Evolutionary conservation across 352 stramenopile species (phyloP).

Genomic region (Phytophthora megakarya): DNA sequence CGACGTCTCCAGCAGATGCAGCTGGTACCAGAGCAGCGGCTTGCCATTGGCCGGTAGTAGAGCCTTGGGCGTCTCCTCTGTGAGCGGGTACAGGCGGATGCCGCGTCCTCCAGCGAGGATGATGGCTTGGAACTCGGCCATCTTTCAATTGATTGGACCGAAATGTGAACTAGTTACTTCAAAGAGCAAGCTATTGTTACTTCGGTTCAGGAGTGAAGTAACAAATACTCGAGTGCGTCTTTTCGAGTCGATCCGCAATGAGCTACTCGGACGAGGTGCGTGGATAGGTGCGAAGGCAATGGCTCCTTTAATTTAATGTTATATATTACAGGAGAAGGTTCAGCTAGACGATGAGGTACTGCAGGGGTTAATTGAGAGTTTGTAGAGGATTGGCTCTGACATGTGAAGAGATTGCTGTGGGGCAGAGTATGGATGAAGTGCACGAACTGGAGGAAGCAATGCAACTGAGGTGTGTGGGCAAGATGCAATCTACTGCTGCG

Average conservation of each 20-base stretch:
- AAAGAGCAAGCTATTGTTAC: too few relatives aligned
- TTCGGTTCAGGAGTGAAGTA: too few relatives aligned
- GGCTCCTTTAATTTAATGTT: background rate
- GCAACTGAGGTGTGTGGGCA: conserved; percentile 47
- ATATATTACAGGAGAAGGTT: conserved; percentile 38
- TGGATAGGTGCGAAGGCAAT: background rate
- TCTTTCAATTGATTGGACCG: conserved; percentile 18
- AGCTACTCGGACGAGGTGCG: conserved; percentile 62
- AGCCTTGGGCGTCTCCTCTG: conserved; percentile 77
- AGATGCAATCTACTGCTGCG: too few relatives aligned
- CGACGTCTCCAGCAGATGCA: conserved; percentile 78
- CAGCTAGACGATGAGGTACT: conserved; percentile 58
- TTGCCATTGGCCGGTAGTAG: conserved; percentile 67
- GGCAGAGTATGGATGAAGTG: conserved; percentile 83
- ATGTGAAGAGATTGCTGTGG: conserved; percentile 22
- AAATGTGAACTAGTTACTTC: background rate
- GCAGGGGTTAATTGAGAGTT: background rate
- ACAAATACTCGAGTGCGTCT: background rate
- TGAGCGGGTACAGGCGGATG: conserved; percentile 81
- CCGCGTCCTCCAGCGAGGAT: conserved; percentile 80
- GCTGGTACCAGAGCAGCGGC: conserved; percentile 83
- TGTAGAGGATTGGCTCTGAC: conserved; percentile 1
- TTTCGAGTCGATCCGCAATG: conserved; percentile 46
- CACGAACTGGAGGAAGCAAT: conserved; percentile 64
- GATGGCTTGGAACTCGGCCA: conserved; percentile 87